Base-by-base conservation (phyloP, 495 filamentous ascomycete species). In the Aspergillus avenaceus region DNA sequence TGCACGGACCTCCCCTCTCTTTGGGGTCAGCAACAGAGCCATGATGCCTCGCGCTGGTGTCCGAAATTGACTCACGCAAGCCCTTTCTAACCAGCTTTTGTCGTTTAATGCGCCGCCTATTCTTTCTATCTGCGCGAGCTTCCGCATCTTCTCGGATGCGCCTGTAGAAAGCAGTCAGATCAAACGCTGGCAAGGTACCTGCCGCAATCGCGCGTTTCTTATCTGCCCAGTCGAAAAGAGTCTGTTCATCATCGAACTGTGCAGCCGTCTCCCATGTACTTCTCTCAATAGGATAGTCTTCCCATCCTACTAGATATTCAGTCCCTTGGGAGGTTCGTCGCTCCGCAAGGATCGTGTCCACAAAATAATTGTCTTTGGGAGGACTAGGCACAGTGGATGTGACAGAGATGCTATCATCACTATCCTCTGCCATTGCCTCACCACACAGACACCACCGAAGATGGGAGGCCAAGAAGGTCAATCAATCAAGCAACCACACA, bases 241-340 rank as follows among this genome's bases (percentile, higher is more conserved):
- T 70, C n/a, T 65, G 58, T 0, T 69, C 65, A 12, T 71, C 61
- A 18, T 75, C 62, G 29, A 90, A 78, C 38, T 74, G 65, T 0
- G 74, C 61, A n/a, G 59, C 59, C 0, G 84, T 80, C 52, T 89
- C 85, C 86, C 85, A 91, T 3, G 78, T 82, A 43, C 77, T 70
- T 40, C 81, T 60, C 11, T 80, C 51, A 8, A 82, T 41, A 1
- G 71, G 64, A 50, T 86, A 91, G n/a, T 70, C 75, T 21, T 72
- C 72, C 87, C 87, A 91, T 51, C 79, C 74, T 26, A 90, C 76
- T 2, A 90, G 71, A 57, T 84, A 90, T 50, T 55, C 66, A 19
- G 61, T 55, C 8, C 62, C 68, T 7, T 79, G 69, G 0, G 62
- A n/a, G 3, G 45, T 52, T 2, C 29, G 53, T 8, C 67, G 61